Conservation (phyloP, 768 basidiomycete genomes). For the Sarcodon aspratus region DNA sequence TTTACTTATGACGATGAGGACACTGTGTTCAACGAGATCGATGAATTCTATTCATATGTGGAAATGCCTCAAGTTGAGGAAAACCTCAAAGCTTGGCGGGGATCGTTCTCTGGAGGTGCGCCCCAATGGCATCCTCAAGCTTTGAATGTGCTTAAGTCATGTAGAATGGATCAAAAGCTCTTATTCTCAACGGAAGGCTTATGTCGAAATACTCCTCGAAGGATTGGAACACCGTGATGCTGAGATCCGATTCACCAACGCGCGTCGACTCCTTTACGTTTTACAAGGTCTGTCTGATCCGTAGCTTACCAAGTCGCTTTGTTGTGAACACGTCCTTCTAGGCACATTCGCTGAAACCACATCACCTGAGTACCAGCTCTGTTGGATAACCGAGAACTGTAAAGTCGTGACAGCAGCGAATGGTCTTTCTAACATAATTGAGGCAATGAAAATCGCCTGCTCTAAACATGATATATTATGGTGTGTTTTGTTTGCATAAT, state of each 20-base stretch:
- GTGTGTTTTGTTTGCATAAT: constrained; percentile 23
- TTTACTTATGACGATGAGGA: constrained; percentile 96
- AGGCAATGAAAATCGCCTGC: constrained; percentile 84
- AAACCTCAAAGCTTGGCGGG: constrained; percentile 81
- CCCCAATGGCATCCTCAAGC: constrained; percentile 1
- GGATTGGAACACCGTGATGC: constrained; percentile 80
- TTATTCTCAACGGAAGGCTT: constrained; percentile 47
- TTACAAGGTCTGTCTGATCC: constrained; percentile 59
- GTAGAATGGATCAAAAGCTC: constrained; percentile 75
- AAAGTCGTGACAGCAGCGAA: constrained; percentile 76
- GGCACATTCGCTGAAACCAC: constrained; percentile 87
- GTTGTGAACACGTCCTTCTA: constrained; percentile 15
- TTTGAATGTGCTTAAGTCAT: constrained; percentile 7
- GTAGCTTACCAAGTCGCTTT: neutral
- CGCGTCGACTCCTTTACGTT: constrained; percentile 80
- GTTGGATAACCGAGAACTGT: constrained; percentile 93
- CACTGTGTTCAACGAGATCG: constrained; percentile 90
- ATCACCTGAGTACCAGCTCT: constrained; percentile 88
- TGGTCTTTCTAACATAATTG: constrained; percentile 72
- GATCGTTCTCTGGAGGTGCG: constrained; percentile 70
- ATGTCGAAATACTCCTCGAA: constrained; percentile 75
- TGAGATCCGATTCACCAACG: constrained; percentile 77
- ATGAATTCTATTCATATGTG: constrained; percentile 96
- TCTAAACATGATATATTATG: constrained; percentile 79
- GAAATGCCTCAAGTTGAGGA: constrained; percentile 88